Base-by-base conservation (phyloP, 257 asterid species). In the Penstemon davidsonii region DNA sequence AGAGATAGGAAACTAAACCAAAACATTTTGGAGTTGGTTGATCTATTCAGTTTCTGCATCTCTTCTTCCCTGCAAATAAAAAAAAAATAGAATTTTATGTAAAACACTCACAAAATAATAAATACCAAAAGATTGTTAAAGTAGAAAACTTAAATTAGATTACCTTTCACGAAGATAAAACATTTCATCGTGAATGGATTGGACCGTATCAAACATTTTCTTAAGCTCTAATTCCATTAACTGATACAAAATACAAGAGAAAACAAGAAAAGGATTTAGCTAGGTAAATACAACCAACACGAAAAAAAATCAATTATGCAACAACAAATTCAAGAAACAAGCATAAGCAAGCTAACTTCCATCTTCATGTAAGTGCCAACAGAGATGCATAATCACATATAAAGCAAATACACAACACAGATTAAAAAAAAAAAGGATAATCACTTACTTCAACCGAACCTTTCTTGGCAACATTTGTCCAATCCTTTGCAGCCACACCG, bases 401-500 rank as follows among this genome's bases (percentile, higher is more conserved):
- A 55, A 55, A 19, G 5, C 4, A 19, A 19, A 5, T 15, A n/a
- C 47, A 37, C 6, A 36, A 57, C 25, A 12, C n/a, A 3, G 6
- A 9, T 18, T 3, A 59, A 63, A 11, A 49, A 25, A 37, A 2
- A 62, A 50, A 56, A 38, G 58, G 57, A 58, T 1, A 13, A 41
- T 0, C 4, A 64, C 83, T 76, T 73, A 91, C 98, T 64, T 86
- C 89, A 59, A 92, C 66, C 25, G 96, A 83, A 68, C 96, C 96
- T 76, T 92, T 92, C 86, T 87, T 92, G 57, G 96, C 96, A 69
- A 92, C 86, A 62, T 55, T 80, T 33, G 81, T 63, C 96, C 96
- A 92, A 60, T 92, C 98, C 82, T 86, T 89, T 49, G 98, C 88
- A 39, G 94, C 92, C 12, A 92, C 80, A 56, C 98, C 98, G 25